Percentiles rank a stretch among this genome's conserved stretches.
phyloP scores from a whole-genome alignment of 1,284 basidiomycete genomes.

The Vanrija sp. region DNA sequence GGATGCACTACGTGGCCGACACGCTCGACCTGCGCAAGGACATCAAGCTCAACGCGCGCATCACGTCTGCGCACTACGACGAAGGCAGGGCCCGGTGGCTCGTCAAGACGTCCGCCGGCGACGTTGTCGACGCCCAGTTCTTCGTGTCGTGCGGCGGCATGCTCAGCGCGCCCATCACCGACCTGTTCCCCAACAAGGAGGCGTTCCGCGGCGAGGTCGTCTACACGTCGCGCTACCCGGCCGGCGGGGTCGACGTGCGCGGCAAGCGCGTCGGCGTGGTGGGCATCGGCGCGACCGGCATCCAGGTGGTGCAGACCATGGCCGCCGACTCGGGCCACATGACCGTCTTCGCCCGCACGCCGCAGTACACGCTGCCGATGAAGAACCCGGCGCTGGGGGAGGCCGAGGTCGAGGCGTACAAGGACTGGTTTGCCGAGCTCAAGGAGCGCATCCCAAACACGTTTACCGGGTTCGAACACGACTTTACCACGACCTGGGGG shows the following conservation, averaged over 20 bases:
- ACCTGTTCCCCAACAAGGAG: conserved; percentile 7
- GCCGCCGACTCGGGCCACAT: conserved; percentile 4
- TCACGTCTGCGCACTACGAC: conserved; percentile 6
- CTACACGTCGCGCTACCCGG: conserved; percentile 10
- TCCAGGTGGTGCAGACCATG: conserved; percentile 13
- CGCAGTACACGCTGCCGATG: conserved; percentile 12
- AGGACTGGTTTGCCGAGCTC: not conserved
- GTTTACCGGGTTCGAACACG: conserved; percentile 10
- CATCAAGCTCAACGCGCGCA: conserved; percentile 10
- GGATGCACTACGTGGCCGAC: conserved; percentile 13
- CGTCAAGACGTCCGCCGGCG: conserved; percentile 8
- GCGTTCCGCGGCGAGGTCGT: conserved; percentile 13
- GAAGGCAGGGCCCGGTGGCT: conserved; percentile 5
- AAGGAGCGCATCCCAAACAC: conserved; percentile 1
- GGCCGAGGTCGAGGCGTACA: conserved; percentile 1
- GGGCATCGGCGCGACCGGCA: conserved; percentile 10
- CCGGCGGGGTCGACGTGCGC: conserved; percentile 9
- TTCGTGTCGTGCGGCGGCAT: conserved; percentile 14
- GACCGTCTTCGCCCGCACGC: conserved; percentile 15
- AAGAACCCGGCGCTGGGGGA: conserved; percentile 10
- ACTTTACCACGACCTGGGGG: conserved; percentile 1
- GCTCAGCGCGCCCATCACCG: conserved; percentile 6
- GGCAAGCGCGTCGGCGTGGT: conserved; percentile 6
- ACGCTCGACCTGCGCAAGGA: conserved; percentile 14
- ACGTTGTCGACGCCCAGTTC: conserved; percentile 11